Percentiles rank a stretch among this genome's conserved stretches.
phyloP scores from a whole-genome alignment of 2,329 filamentous ascomycete species.

The Penicillium sp. region DNA sequence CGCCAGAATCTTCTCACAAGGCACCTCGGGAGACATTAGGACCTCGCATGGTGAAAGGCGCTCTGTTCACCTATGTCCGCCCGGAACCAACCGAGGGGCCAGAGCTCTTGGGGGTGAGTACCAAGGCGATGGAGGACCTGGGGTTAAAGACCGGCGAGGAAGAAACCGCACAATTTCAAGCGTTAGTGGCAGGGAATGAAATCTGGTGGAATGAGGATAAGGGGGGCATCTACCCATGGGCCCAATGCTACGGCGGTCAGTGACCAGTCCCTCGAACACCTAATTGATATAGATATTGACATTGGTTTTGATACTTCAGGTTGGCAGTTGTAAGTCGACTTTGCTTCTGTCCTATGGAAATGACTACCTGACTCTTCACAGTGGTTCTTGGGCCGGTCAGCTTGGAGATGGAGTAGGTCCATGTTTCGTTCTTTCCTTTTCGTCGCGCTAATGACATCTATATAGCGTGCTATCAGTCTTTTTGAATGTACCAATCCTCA shows the following conservation, averaged over 20 bases:
- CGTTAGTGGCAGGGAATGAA: slow-evolving; percentile 78
- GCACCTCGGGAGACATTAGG: slow-evolving; percentile 74
- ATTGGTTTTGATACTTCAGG: slow-evolving; percentile 29
- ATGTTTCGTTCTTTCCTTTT: background rate
- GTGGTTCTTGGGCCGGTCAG: slow-evolving; percentile 90
- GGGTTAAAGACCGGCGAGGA: slow-evolving; percentile 70
- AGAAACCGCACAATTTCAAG: slow-evolving; percentile 70
- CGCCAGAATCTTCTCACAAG: slow-evolving; percentile 76
- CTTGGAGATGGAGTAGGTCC: slow-evolving; percentile 73
- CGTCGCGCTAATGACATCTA: slow-evolving; percentile 6
- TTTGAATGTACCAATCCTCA: slow-evolving; percentile 81
- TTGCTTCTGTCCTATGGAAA: background rate
- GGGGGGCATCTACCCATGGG: slow-evolving; percentile 93
- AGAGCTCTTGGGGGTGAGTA: slow-evolving; percentile 79
- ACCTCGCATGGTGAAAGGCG: slow-evolving; percentile 80
- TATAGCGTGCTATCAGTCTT: slow-evolving; percentile 76
- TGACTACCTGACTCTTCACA: slow-evolving; percentile 40
- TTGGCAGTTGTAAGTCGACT: slow-evolving; percentile 49
- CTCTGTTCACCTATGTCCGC: slow-evolving; percentile 86
- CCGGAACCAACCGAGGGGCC: slow-evolving; percentile 71
- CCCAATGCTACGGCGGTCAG: slow-evolving; percentile 89
- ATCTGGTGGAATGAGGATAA: slow-evolving; percentile 72
- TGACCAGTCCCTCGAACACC: slow-evolving; percentile 25
- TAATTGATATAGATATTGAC: background rate
- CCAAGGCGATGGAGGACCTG: slow-evolving; percentile 76